Conservation (phyloP, 108 stramenopile genomes). For the Cylindrotheca closterium region DNA sequence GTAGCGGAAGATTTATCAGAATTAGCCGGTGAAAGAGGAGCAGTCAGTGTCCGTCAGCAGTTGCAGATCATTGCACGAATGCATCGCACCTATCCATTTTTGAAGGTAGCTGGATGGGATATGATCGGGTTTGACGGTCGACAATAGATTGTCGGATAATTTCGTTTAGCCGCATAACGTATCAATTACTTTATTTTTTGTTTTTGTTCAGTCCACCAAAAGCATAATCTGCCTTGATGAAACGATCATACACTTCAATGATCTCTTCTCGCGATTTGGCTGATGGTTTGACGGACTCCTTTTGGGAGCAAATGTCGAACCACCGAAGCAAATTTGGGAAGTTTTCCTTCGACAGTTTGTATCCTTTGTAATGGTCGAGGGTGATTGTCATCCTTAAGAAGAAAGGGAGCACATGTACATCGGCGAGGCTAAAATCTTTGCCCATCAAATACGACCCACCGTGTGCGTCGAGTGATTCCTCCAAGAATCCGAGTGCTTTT, state of each 20-base stretch:
- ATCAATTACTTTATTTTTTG: background rate
- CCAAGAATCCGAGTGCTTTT: constrained; percentile 24
- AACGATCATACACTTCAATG: constrained; percentile 35
- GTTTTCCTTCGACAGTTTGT: constrained; percentile 32
- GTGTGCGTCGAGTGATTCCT: constrained; percentile 23
- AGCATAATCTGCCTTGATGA: constrained; percentile 33
- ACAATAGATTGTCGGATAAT: no score
- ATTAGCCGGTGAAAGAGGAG: constrained; percentile 85
- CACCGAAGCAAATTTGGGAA: constrained; percentile 38
- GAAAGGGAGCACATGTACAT: constrained; percentile 48
- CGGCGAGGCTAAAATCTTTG: constrained; percentile 39
- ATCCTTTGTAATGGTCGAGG: constrained; percentile 42
- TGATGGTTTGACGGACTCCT: constrained; percentile 39
- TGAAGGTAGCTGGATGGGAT: constrained; percentile 35
- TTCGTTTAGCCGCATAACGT: no score
- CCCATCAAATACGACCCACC: constrained; percentile 41
- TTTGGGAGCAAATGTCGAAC: constrained; percentile 28
- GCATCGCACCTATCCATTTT: constrained; percentile 83
- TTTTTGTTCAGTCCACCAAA: constrained; percentile 37
- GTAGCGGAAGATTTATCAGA: constrained; percentile 86
- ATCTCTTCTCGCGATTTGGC: constrained; percentile 38
- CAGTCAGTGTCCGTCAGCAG: constrained; percentile 82
- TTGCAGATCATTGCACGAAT: constrained; percentile 78
- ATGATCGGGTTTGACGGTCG: constrained; percentile 15
- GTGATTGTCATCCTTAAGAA: constrained; percentile 34